phyloP scores from a whole-genome alignment of 768 basidiomycete species.

The Infundibulicybe gibba region DNA sequence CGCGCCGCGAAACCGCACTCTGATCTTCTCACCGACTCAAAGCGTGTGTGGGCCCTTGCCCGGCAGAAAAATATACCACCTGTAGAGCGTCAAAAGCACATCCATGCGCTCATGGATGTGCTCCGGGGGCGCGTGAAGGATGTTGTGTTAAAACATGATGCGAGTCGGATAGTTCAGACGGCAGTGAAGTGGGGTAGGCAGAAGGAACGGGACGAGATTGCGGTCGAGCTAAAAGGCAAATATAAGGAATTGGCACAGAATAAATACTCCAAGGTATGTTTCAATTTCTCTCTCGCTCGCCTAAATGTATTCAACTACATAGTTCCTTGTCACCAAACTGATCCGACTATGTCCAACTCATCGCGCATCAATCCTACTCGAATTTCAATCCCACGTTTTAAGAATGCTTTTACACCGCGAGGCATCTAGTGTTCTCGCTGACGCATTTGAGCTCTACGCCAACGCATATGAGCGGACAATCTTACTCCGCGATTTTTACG shows the following conservation, averaged over 20 bases:
- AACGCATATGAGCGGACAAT: slow-evolving; percentile 82
- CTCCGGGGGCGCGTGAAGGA: slow-evolving; percentile 83
- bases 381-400: slow-evolving; percentile 75
- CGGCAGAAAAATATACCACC: slow-evolving; percentile 68
- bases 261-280: slow-evolving; percentile 83
- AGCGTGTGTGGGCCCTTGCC: slow-evolving; percentile 73
- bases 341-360: slow-evolving; percentile 72
- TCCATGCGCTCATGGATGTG: slow-evolving; percentile 69
- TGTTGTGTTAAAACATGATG: slow-evolving; percentile 89
- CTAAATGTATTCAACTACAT: not conserved
- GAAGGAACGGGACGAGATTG: slow-evolving; percentile 76
- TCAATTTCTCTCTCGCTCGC: not conserved
- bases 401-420: slow-evolving; percentile 82
- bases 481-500: slow-evolving; percentile 85
- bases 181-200: slow-evolving; percentile 79
- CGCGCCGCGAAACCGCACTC: slow-evolving; percentile 79
- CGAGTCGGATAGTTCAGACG: slow-evolving; percentile 80
- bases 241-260: slow-evolving; percentile 78
- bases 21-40: slow-evolving; percentile 62
- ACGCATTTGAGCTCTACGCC: slow-evolving; percentile 84
- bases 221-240: slow-evolving; percentile 75
- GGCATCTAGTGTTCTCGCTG: slow-evolving; percentile 79
- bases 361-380: slow-evolving; percentile 69
- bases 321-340: slow-evolving; percentile 83
- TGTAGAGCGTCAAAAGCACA: slow-evolving; percentile 69